These are phyloP conservation scores for Colletotrichum salicis DNA, from an alignment of 2,329 filamentous ascomycete genomes.

Conservation along the genomic window DNA sequence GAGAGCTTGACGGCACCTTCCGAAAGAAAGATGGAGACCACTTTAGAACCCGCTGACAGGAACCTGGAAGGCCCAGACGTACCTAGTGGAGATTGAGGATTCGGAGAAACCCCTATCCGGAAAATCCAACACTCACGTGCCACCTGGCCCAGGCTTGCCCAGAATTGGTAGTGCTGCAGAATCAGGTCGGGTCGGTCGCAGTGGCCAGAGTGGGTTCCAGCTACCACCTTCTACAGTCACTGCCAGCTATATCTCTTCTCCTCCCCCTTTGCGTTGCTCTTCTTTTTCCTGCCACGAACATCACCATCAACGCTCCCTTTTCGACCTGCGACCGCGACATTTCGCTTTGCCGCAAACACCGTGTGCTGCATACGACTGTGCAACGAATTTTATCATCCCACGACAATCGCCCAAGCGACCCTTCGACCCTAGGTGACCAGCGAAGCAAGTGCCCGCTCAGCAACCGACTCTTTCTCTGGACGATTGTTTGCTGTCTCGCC, in stretches of 20 bases:
- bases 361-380: slow-evolving; percentile 2
- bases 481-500: not conserved
- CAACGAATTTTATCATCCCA: not conserved
- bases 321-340: slow-evolving; percentile 7
- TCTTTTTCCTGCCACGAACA: slow-evolving; percentile 32
- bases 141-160: not conserved
- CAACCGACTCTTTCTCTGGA: not conserved
- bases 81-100: not conserved
- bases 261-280: slow-evolving; percentile 26
- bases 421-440: not conserved
- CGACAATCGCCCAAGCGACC: slow-evolving; percentile 4
- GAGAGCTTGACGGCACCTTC: not conserved
- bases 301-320: slow-evolving; percentile 5
- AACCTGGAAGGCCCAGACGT: not conserved
- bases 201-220: slow-evolving; percentile 28
- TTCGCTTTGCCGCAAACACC: not conserved
- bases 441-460: slow-evolving; percentile 33
- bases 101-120: slow-evolving; percentile 3
- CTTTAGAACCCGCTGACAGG: too few relatives aligned
- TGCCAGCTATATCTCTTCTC: slow-evolving; percentile 26
- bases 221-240: slow-evolving; percentile 17
- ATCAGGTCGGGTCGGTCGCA: slow-evolving; percentile 20
- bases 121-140: slow-evolving; percentile 19
- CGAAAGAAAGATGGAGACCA: not conserved
- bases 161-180: slow-evolving; percentile 25